Base-by-base conservation (phyloP, 352 stramenopile species). In the Phytophthora podocarpi region DNA sequence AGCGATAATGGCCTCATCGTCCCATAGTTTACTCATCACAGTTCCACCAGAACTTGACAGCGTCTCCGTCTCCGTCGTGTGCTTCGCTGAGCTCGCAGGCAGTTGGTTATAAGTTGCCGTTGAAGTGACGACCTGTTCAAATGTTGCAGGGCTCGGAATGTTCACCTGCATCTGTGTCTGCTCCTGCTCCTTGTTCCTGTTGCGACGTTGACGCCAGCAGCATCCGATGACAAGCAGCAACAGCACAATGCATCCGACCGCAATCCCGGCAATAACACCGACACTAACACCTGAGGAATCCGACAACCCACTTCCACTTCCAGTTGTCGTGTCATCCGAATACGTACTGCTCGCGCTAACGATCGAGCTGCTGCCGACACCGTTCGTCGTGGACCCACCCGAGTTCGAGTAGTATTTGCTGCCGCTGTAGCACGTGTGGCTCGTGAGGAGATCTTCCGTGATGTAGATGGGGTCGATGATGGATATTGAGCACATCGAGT, bases 1-100 rank as follows among this genome's bases (percentile, higher is more conserved):
- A 0, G 67, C 67, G 8, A 82, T 16, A 27, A 86, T 70, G 5
- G 66, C 53, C 11, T 71, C 56, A 46, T 85, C 70, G 7, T 85
- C 72, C 63, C 71, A 78, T 23, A 71, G 49, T 46, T 59, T 46
- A 12, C 15, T 37, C n/a, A 2, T 41, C 39, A 42, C 35, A 35
- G 15, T n/a, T n/a, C 62, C 55, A n/a, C 67, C 62, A 5, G 56
- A 58, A 26, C 62, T 70, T 5, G 64, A 54, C 24, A 65, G 37
- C 23, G 57, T 54, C 34, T 46, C 48, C 3, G 57, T 59, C 32
- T 43, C 31, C 13, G 43, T 67, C 4, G 40, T 64, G 6, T 30
- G 16, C 21, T 55, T 64, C 6, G 18, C 28, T 28, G 51, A 54
- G 35, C 35, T 63, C 1, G 11, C 3, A 12, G 41, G 54, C 13